Conservation (phyloP, 2,329 filamentous ascomycete species). For the Aspergillus brasiliensis region DNA sequence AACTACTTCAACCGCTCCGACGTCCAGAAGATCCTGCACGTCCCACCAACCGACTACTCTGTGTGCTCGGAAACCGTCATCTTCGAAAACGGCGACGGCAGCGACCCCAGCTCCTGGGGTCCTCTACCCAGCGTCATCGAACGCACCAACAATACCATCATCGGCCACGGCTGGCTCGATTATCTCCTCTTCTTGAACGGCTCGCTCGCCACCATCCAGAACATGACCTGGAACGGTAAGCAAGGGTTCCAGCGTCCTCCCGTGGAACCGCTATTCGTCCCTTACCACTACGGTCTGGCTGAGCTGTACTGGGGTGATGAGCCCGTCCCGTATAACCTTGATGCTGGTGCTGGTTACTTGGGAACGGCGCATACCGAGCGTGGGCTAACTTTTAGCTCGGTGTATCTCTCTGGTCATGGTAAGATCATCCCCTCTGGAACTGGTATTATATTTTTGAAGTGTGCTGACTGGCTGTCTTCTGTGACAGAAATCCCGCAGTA, state of each 20-base stretch:
- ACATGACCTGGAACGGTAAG: slow-evolving; percentile 75
- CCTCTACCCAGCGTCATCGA: slow-evolving; percentile 71
- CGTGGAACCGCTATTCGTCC: slow-evolving; percentile 67
- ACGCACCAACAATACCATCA: slow-evolving; percentile 69
- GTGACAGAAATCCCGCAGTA: slow-evolving; percentile 58
- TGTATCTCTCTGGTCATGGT: slow-evolving; percentile 66
- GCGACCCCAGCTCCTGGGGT: slow-evolving; percentile 33
- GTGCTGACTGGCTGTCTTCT: too few species aligned
- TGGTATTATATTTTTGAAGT: neutral
- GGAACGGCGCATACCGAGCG: slow-evolving; percentile 73
- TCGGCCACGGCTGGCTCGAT: slow-evolving; percentile 72
- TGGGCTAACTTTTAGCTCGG: slow-evolving; percentile 69
- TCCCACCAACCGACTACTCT: slow-evolving; percentile 49
- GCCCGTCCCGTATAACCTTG: slow-evolving; percentile 40
- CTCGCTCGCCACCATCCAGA: slow-evolving; percentile 72
- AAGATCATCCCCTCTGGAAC: neutral
- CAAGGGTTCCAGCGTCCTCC: slow-evolving; percentile 69
- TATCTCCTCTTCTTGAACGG: slow-evolving; percentile 69
- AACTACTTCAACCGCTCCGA: slow-evolving; percentile 72
- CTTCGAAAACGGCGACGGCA: slow-evolving; percentile 54
- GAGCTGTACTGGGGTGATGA: slow-evolving; percentile 40
- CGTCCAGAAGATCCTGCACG: slow-evolving; percentile 68
- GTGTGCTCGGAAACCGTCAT: slow-evolving; percentile 41
- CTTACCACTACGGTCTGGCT: slow-evolving; percentile 53
- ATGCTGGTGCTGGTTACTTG: slow-evolving; percentile 65